phyloP scores from a whole-genome alignment of 345 rosid genomes.

The Bruguiera gymnorhiza region DNA sequence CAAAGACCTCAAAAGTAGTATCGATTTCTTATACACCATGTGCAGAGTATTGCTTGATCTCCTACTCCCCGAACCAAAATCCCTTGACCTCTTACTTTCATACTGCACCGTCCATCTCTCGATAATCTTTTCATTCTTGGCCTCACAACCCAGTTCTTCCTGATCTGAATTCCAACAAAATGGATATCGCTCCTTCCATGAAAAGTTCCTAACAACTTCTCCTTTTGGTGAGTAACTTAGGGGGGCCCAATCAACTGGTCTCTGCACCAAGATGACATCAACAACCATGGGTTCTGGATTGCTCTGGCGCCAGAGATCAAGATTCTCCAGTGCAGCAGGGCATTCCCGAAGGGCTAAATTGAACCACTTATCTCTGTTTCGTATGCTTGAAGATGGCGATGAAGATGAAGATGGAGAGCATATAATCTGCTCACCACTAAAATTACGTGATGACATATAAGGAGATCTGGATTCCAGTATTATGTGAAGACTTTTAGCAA shows the following conservation, averaged over 20 bases:
- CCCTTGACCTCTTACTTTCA: slow-evolving; percentile 62
- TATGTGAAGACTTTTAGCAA: slow-evolving; percentile 82
- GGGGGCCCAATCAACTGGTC: slow-evolving; percentile 50
- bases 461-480: slow-evolving; percentile 89
- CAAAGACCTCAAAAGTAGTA: slow-evolving; percentile 77
- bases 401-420: slow-evolving; percentile 78
- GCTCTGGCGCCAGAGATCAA: slow-evolving; percentile 70
- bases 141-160: slow-evolving; percentile 53
- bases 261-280: slow-evolving; percentile 74
- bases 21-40: slow-evolving; percentile 68
- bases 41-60: slow-evolving; percentile 61
- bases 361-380: slow-evolving; percentile 93
- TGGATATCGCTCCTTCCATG: slow-evolving; percentile 42
- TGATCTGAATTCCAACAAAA: slow-evolving; percentile 58
- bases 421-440: slow-evolving; percentile 68
- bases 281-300: slow-evolving; percentile 73
- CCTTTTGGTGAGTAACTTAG: slow-evolving; percentile 40
- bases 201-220: slow-evolving; percentile 48
- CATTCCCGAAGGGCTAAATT: slow-evolving; percentile 87
- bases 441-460: slow-evolving; percentile 73
- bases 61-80: slow-evolving; percentile 49
- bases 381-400: slow-evolving; percentile 66
- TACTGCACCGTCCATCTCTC: slow-evolving; percentile 96
- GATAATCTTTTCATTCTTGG: slow-evolving; percentile 58
- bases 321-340: slow-evolving; percentile 76